These are phyloP conservation scores for Pelargonium cotyledonis DNA, from an alignment of 441 rosid species.

Conservation along the genomic window DNA sequence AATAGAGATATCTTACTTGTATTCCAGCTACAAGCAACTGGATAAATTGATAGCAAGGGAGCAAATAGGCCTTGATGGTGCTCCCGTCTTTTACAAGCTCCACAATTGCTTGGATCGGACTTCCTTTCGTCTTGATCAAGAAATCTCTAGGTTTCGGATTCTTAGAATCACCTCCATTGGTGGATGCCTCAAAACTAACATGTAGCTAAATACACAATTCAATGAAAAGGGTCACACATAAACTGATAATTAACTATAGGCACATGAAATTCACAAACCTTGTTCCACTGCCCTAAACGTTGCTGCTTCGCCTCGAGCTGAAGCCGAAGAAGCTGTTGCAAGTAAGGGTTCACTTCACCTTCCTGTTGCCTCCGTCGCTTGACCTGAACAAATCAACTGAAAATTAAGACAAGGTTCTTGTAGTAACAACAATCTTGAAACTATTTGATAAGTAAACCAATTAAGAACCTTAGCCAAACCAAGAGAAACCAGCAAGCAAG, in stretches of 20 bases:
- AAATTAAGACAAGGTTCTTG: too few species aligned
- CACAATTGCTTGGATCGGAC: neutral
- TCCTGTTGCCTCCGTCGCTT: neutral
- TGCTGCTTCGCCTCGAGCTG: neutral
- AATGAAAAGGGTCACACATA: neutral
- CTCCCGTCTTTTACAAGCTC: neutral
- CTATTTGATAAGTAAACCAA: neutral
- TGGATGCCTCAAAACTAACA: neutral
- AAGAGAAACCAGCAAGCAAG: neutral
- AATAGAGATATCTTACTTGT: neutral
- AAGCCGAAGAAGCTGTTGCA: neutral
- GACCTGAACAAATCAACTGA: neutral
- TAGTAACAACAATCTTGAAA: neutral
- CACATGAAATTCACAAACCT: neutral
- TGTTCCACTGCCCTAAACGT: constrained; percentile 2
- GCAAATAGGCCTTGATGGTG: constrained; percentile 5
- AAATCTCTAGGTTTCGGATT: neutral
- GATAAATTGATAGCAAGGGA: neutral
- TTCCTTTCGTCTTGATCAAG: neutral
- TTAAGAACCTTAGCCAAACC: neutral
- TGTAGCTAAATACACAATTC: neutral
- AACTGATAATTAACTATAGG: neutral
- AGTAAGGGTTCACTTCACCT: neutral
- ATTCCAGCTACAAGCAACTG: neutral
- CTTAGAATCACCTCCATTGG: neutral